A percentile compares a stretch with the other conserved stretches of the same genome.
These are phyloP conservation scores for Chloromonas sp. DNA, from an alignment of 163 green algal species.

Conservation along the genomic window DNA sequence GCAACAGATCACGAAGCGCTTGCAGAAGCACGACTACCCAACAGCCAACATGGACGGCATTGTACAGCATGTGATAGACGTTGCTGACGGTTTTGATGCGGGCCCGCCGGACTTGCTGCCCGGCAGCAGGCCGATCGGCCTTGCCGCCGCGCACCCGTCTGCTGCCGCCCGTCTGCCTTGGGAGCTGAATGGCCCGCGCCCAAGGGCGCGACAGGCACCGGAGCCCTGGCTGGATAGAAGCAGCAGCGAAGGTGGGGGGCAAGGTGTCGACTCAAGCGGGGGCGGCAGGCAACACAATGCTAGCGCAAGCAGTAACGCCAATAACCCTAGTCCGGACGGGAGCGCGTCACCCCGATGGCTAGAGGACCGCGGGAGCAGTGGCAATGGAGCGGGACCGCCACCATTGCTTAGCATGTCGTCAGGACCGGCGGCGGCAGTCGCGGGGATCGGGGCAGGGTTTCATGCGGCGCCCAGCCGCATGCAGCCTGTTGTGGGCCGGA, in stretches of 20 bases:
- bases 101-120: neutral
- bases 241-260: no score
- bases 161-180: neutral
- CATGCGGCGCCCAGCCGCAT: neutral
- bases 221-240: neutral
- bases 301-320: neutral
- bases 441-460: no score
- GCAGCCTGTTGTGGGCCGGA: neutral
- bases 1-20: slow-evolving; percentile 23
- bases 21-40: slow-evolving; percentile 27
- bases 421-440: neutral
- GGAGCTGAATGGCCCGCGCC: neutral
- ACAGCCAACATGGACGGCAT: slow-evolving; percentile 33
- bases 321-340: no score
- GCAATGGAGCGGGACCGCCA: neutral
- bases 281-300: neutral
- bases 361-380: no score
- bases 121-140: neutral
- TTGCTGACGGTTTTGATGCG: neutral
- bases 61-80: slow-evolving; percentile 23
- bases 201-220: neutral
- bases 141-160: neutral
- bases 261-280: neutral
- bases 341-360: no score
- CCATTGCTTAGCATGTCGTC: neutral